Percentiles rank a stretch among this genome's conserved stretches.
Evolutionary conservation across 1,284 basidiomycete genomes (phyloP).

Genomic region (Ceratorhiza oryzae-sativae): DNA sequence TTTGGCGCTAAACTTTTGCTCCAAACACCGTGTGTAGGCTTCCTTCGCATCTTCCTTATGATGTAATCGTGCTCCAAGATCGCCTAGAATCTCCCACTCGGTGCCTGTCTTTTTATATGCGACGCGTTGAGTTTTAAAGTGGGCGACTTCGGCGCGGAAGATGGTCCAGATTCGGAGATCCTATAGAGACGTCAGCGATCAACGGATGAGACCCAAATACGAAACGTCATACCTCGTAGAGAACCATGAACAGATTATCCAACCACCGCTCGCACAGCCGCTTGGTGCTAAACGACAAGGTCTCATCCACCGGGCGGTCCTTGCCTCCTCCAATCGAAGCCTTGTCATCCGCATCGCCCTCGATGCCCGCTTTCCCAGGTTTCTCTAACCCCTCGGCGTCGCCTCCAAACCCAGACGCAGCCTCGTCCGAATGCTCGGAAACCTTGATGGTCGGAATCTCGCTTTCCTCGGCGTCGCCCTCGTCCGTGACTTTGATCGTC

Average conservation of each 20-base stretch:
- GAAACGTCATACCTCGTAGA: slow-evolving; percentile 79
- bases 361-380: slow-evolving; percentile 67
- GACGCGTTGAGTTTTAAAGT: slow-evolving; percentile 97
- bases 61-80: slow-evolving; percentile 88
- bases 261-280: slow-evolving; percentile 97
- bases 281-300: slow-evolving; percentile 94
- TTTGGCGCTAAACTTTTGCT: slow-evolving; percentile 87
- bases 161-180: slow-evolving; percentile 99
- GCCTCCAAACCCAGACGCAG: slow-evolving; percentile 47
- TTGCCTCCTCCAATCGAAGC: slow-evolving; percentile 46
- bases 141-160: slow-evolving; percentile 98
- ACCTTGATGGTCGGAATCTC: slow-evolving; percentile 88
- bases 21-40: slow-evolving; percentile 93
- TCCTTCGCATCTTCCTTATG: slow-evolving; percentile 99
- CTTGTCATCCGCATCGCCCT: slow-evolving; percentile 47
- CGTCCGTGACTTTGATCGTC: slow-evolving; percentile 46
- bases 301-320: slow-evolving; percentile 54
- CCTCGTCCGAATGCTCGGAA: slow-evolving; percentile 60
- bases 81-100: slow-evolving; percentile 99
- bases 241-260: slow-evolving; percentile 97
- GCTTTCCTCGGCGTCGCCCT: slow-evolving; percentile 43
- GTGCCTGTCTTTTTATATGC: slow-evolving; percentile 95
- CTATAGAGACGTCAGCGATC: slow-evolving; percentile 52
- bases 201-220: neutral
- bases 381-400: slow-evolving; percentile 57